Conservation (phyloP, 2,329 filamentous ascomycete species). For the Talaromyces atroroseus region DNA sequence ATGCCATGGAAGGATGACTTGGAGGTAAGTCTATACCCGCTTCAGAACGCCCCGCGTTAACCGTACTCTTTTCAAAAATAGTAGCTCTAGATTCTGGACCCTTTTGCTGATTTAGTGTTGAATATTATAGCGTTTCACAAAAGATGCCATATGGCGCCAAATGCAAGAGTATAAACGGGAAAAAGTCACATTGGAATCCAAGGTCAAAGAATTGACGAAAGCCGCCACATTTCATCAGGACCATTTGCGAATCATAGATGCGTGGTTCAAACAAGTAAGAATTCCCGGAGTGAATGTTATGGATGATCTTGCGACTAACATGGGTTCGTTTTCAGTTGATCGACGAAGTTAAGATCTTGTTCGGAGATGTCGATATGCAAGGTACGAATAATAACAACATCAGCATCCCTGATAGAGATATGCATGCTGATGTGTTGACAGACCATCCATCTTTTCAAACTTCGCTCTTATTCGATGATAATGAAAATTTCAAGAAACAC, state of each 20-base stretch:
- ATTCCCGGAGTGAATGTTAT: neutral
- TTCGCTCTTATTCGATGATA: slow-evolving; percentile 51
- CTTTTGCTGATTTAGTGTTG: slow-evolving; percentile 26
- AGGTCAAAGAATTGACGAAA: slow-evolving; percentile 74
- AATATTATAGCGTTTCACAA: slow-evolving; percentile 68
- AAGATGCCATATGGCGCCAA: slow-evolving; percentile 93
- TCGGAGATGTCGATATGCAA: slow-evolving; percentile 26
- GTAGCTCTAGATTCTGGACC: slow-evolving; percentile 30
- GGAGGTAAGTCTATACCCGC: slow-evolving; percentile 58
- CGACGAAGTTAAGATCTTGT: slow-evolving; percentile 43
- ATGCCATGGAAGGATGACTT: slow-evolving; percentile 67
- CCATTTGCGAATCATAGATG: slow-evolving; percentile 82
- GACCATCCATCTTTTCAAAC: slow-evolving; percentile 42
- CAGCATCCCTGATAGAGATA: slow-evolving; percentile 7
- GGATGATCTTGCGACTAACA: slow-evolving; percentile 4
- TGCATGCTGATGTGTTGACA: slow-evolving; percentile 6
- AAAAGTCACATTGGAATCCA: slow-evolving; percentile 72
- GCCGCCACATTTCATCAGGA: slow-evolving; percentile 80
- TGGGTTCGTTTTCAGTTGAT: slow-evolving; percentile 28
- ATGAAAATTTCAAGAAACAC: slow-evolving; percentile 67
- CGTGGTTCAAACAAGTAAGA: slow-evolving; percentile 88
- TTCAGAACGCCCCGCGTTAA: neutral
- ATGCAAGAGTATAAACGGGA: slow-evolving; percentile 98
- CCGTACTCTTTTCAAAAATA: slow-evolving; percentile 16
- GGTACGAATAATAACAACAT: slow-evolving; percentile 23